A percentile compares a stretch with the other conserved stretches of the same genome.
Evolutionary conservation across 1,139 yeast genomes (phyloP).

Genomic region (Yamadazyma oceani): DNA sequence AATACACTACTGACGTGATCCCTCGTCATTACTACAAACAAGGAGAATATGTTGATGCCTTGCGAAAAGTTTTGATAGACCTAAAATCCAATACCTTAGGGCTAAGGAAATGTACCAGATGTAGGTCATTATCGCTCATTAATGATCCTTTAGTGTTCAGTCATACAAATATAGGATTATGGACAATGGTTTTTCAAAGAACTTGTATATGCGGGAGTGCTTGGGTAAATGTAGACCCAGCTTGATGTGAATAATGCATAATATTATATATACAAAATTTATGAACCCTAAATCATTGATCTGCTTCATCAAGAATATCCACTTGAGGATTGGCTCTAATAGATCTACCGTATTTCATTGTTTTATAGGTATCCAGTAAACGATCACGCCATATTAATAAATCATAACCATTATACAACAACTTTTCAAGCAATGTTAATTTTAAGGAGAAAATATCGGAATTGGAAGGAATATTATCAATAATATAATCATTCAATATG

Average conservation of each 20-base stretch:
- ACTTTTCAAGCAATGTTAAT: slow-evolving; percentile 24
- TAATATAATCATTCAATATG: slow-evolving; percentile 21
- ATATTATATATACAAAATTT: neutral
- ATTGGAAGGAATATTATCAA: slow-evolving; percentile 19
- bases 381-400: slow-evolving; percentile 28
- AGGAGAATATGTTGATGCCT: slow-evolving; percentile 40
- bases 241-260: too few species aligned
- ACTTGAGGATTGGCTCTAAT: slow-evolving; percentile 28
- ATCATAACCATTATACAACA: slow-evolving; percentile 21
- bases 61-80: slow-evolving; percentile 41
- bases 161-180: slow-evolving; percentile 45
- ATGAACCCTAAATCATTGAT: slow-evolving; percentile 5
- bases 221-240: slow-evolving; percentile 47
- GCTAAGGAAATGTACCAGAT: slow-evolving; percentile 60
- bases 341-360: slow-evolving; percentile 34
- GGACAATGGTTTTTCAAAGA: slow-evolving; percentile 76
- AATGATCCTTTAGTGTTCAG: slow-evolving; percentile 48
- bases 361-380: slow-evolving; percentile 21
- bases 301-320: slow-evolving; percentile 28
- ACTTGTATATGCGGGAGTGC: slow-evolving; percentile 81
- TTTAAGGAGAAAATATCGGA: slow-evolving; percentile 30
- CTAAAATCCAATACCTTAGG: slow-evolving; percentile 14
- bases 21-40: slow-evolving; percentile 26
- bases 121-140: slow-evolving; percentile 60
- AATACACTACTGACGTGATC: slow-evolving; percentile 8